Percentiles rank a stretch among this genome's conserved stretches.
These are phyloP conservation scores for Backusella westeae DNA, from an alignment of 192 early-diverging fungal species.

Conservation along the genomic window DNA sequence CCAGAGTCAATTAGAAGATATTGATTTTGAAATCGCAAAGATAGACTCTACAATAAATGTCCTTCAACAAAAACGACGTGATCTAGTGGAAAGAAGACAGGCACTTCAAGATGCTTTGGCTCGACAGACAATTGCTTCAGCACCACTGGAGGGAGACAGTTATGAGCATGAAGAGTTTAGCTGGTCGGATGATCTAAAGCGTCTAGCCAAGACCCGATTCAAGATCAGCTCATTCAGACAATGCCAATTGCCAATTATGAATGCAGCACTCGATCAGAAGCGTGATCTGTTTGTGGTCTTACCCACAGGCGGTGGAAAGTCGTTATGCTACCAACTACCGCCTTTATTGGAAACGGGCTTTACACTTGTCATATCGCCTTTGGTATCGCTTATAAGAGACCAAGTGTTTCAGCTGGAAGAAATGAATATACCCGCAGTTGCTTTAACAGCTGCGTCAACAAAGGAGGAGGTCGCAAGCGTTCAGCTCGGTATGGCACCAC, in stretches of 20 bases:
- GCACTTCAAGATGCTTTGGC: neutral
- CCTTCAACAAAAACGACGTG: neutral
- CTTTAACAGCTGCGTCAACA: conserved; percentile 50
- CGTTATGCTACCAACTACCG: conserved; percentile 92
- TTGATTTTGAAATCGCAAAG: neutral
- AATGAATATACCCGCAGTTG: conserved; percentile 40
- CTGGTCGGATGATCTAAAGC: conserved; percentile 48
- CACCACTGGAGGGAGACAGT: neutral
- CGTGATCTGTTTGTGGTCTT: conserved; percentile 89
- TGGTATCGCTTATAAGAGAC: conserved; percentile 93
- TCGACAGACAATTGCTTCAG: neutral
- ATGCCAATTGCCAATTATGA: conserved; percentile 87
- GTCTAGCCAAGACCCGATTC: conserved; percentile 42
- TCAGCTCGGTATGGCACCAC: conserved; percentile 49
- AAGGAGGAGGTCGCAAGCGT: conserved; percentile 50
- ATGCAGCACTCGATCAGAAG: conserved; percentile 73
- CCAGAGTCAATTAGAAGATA: neutral
- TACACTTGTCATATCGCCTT: conserved; percentile 87
- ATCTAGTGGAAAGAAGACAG: neutral
- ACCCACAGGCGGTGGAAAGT: conserved; percentile 96
- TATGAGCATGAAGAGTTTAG: conserved; percentile 45
- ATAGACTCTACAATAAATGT: neutral
- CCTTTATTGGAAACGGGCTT: conserved; percentile 77
- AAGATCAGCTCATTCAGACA: conserved; percentile 64
- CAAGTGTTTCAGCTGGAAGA: conserved; percentile 74